phyloP scores from a whole-genome alignment of 495 filamentous ascomycete genomes.

The Symbiotaphrina buchneri region DNA sequence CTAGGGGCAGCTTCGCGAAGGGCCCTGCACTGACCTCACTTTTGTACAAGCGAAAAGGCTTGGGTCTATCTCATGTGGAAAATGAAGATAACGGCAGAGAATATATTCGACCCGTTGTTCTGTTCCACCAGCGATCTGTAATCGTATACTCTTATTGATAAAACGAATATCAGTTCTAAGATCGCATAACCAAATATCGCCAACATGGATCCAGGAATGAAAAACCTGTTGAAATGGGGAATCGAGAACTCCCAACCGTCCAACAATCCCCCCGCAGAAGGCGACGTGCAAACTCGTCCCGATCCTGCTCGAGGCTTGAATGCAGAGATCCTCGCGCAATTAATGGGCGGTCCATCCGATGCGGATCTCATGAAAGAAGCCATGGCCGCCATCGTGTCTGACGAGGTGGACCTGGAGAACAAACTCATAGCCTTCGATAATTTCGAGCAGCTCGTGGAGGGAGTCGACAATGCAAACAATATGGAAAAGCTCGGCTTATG shows the following conservation, averaged over 20 bases:
- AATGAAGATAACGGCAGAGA: too few species aligned
- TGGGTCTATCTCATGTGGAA: too few species aligned
- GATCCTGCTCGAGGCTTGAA: slow-evolving; percentile 28
- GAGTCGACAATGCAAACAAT: slow-evolving; percentile 90
- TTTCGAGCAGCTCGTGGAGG: slow-evolving; percentile 80
- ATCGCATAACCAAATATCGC: slow-evolving; percentile 1
- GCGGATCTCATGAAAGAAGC: slow-evolving; percentile 72
- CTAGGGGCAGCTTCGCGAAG: too few species aligned
- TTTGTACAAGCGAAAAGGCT: too few species aligned
- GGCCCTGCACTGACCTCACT: too few species aligned
- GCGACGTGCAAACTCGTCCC: too few species aligned
- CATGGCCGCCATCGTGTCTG: slow-evolving; percentile 45
- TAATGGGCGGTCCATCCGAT: slow-evolving; percentile 67
- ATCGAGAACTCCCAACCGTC: slow-evolving; percentile 50
- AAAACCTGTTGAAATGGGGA: slow-evolving; percentile 81
- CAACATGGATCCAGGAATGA: slow-evolving; percentile 34
- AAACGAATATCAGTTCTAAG: too few species aligned
- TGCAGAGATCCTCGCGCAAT: slow-evolving; percentile 38
- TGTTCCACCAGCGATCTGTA: too few species aligned
- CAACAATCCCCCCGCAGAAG: slow-evolving; percentile 12
- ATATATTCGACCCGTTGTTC: too few species aligned
- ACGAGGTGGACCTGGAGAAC: slow-evolving; percentile 45
- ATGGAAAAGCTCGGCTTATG: slow-evolving; percentile 56
- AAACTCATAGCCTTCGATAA: slow-evolving; percentile 86
- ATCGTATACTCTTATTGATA: too few species aligned